phyloP scores from a whole-genome alignment of 108 stramenopile species.

The Nitzschia inconspicua region DNA sequence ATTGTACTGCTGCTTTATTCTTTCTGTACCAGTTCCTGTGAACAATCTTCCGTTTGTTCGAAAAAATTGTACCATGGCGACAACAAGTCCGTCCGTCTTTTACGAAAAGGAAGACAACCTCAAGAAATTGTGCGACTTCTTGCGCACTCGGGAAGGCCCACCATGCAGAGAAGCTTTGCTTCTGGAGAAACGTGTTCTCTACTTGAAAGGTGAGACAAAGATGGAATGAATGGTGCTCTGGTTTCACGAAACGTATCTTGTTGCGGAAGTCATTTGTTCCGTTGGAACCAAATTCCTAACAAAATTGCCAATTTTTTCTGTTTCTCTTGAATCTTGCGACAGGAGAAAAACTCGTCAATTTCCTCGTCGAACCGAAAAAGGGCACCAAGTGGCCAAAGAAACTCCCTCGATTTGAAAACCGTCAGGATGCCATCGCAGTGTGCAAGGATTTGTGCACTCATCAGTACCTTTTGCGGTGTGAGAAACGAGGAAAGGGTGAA shows the following conservation, averaged over 20 bases:
- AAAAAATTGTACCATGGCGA: constrained; percentile 8
- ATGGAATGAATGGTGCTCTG: neutral
- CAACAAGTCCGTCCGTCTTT: constrained; percentile 26
- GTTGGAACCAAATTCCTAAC: neutral
- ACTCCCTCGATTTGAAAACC: constrained; percentile 76
- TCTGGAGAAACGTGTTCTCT: constrained; percentile 95
- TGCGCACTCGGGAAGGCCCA: constrained; percentile 76
- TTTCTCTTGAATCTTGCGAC: neutral
- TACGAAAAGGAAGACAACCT: constrained; percentile 80
- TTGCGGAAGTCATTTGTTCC: neutral
- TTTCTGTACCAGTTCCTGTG: too few species aligned
- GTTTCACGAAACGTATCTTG: neutral
- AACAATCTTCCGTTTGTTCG: too few species aligned
- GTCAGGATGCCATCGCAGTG: constrained; percentile 79
- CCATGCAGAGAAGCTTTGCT: constrained; percentile 86
- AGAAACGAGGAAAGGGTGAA: constrained; percentile 90
- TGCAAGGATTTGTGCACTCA: constrained; percentile 79
- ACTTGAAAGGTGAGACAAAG: constrained; percentile 88
- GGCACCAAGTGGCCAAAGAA: constrained; percentile 89
- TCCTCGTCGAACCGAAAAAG: constrained; percentile 88
- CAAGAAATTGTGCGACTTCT: constrained; percentile 84
- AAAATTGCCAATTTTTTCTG: neutral
- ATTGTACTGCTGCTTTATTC: too few species aligned
- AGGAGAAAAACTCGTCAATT: constrained; percentile 95
- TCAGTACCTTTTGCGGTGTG: constrained; percentile 91